Conservation (phyloP, 371 early-diverging fungal species). For the Mucor circinelloides region DNA sequence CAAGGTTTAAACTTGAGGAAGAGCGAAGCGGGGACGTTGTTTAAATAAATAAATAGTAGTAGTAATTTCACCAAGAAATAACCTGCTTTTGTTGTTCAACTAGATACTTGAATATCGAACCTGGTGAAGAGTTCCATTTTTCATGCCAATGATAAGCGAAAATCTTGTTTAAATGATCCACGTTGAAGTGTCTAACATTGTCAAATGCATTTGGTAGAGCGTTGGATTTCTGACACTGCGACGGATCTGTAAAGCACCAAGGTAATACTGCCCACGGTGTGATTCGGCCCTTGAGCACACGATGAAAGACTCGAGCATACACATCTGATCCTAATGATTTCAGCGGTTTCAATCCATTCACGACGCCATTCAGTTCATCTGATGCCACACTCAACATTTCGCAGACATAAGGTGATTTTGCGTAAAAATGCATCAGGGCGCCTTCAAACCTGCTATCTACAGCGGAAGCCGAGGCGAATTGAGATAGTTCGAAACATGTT, state of each 20-base stretch:
- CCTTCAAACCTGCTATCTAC: constrained; percentile 34
- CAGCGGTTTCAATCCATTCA: background rate
- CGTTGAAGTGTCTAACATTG: constrained; percentile 13
- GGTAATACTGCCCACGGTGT: constrained; percentile 47
- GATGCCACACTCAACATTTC: constrained; percentile 34
- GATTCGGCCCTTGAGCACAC: constrained; percentile 31
- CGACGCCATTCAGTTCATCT: constrained; percentile 9
- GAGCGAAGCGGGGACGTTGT: background rate
- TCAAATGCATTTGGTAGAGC: constrained; percentile 24
- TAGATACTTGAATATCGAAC: constrained; percentile 28
- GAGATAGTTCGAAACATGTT: constrained; percentile 30
- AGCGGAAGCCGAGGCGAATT: constrained; percentile 22
- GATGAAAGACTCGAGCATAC: constrained; percentile 34
- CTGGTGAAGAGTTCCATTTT: constrained; percentile 27
- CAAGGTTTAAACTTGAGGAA: background rate
- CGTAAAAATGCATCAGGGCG: constrained; percentile 37
- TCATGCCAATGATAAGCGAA: constrained; percentile 39
- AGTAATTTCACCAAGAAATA: constrained; percentile 8
- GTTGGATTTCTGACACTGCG: constrained; percentile 25
- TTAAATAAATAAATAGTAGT: background rate
- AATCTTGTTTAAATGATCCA: constrained; percentile 11
- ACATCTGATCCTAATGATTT: constrained; percentile 8
- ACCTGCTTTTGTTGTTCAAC: constrained; percentile 6
- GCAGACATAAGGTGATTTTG: constrained; percentile 43
- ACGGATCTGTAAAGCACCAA: constrained; percentile 55